A percentile compares a stretch with the other conserved stretches of the same genome.
Conservation (phyloP, 495 filamentous ascomycete genomes). For the Neurospora terricola region DNA sequence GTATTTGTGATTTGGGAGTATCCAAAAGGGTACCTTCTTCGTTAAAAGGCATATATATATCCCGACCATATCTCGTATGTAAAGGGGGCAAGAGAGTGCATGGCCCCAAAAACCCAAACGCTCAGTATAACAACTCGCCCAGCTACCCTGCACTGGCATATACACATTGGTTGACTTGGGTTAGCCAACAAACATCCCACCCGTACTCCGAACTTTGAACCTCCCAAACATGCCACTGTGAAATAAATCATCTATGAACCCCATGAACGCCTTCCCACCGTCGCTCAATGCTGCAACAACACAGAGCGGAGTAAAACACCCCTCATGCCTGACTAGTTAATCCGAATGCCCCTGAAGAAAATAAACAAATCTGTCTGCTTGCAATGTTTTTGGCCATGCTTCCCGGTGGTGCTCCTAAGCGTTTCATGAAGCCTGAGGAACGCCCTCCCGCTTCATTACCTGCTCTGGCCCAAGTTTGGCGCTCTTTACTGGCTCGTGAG, state of each 20-base stretch:
- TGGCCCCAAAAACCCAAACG: background rate
- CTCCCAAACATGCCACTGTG: background rate
- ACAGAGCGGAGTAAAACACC: background rate
- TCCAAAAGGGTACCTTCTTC: background rate
- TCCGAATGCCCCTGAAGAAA: background rate
- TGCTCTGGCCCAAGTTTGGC: constrained; percentile 11
- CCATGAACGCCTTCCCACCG: background rate
- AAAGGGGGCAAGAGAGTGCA: background rate
- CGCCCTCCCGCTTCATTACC: constrained; percentile 15
- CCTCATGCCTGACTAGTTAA: background rate
- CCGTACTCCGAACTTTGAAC: background rate
- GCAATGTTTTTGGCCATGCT: background rate
- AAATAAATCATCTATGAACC: background rate
- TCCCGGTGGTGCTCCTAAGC: background rate
- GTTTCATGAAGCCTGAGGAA: constrained; percentile 17
- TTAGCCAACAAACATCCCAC: background rate
- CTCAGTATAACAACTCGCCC: background rate
- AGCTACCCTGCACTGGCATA: background rate
- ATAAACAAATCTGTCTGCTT: background rate
- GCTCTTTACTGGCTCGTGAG: constrained; percentile 13
- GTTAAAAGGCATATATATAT: background rate
- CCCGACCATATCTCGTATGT: background rate
- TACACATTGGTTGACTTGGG: background rate
- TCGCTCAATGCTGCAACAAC: background rate
- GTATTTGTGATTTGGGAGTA: background rate